Conservation (phyloP, 257 asterid genomes). For the Verbascum thapsus region DNA sequence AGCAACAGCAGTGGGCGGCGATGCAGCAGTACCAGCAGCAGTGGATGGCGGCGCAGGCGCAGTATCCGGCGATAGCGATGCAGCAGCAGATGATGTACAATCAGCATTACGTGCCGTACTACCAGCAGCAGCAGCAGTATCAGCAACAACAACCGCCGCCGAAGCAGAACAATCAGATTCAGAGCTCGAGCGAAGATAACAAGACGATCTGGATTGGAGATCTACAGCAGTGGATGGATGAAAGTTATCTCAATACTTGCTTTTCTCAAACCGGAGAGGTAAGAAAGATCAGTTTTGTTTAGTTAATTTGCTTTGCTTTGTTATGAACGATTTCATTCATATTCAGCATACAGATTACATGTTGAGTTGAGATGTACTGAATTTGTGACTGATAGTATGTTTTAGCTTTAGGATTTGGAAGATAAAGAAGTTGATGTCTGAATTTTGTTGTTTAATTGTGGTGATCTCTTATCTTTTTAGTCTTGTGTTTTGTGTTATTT, state of each 20-base stretch:
- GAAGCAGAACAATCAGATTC: constrained; percentile 52
- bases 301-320: not conserved
- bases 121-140: constrained; percentile 48
- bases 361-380: not conserved
- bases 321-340: not conserved
- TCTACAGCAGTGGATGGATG: constrained; percentile 93
- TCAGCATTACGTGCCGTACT: constrained; percentile 62
- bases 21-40: constrained; percentile 77
- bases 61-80: constrained; percentile 67
- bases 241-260: constrained; percentile 66
- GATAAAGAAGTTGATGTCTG: not conserved
- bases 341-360: not conserved
- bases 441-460: not conserved
- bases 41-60: constrained; percentile 82
- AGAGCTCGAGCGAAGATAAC: constrained; percentile 62
- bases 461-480: not conserved
- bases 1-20: constrained; percentile 68
- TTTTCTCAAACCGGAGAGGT: constrained; percentile 74
- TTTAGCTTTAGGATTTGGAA: constrained; percentile 16
- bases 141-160: constrained; percentile 34
- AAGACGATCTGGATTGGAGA: constrained; percentile 92
- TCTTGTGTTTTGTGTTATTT: not conserved
- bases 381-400: not conserved
- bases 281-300: not conserved
- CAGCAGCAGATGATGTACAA: constrained; percentile 73